phyloP scores from a whole-genome alignment of 176 grass and related monocot species.

The Raddia distichophylla region DNA sequence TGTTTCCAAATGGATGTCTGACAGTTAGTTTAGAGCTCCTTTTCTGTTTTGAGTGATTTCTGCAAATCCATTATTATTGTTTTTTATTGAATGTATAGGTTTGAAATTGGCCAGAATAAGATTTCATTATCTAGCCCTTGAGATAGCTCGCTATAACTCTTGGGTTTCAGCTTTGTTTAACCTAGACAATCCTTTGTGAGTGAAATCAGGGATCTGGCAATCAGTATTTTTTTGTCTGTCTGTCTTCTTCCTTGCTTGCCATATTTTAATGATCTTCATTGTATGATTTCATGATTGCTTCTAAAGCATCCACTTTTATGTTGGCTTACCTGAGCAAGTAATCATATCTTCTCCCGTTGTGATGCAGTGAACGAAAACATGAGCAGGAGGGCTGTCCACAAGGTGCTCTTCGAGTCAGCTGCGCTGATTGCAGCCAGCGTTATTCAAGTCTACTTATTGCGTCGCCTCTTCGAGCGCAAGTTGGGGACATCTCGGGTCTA shows the following conservation, averaged over 20 bases:
- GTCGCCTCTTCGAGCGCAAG: constrained; percentile 94
- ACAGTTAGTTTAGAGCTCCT: not conserved
- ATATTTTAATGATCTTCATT: not conserved
- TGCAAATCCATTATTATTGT: not conserved
- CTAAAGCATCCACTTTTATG: not conserved
- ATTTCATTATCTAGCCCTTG: not conserved
- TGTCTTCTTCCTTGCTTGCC: not conserved
- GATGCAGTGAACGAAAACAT: constrained; percentile 88
- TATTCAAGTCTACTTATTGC: constrained; percentile 81
- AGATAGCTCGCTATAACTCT: not conserved
- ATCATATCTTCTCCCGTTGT: not conserved
- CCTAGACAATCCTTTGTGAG: not conserved
- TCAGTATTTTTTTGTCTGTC: not conserved
- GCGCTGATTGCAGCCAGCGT: constrained; percentile 74
- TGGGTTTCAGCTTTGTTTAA: not conserved
- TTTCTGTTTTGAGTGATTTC: not conserved
- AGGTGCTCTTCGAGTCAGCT: constrained; percentile 76
- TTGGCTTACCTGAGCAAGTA: not conserved
- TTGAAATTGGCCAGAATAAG: not conserved
- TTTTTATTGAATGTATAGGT: not conserved
- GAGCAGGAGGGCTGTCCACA: constrained; percentile 86
- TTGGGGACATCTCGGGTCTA: constrained; percentile 80
- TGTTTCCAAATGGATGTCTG: not conserved
- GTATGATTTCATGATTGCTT: not conserved
- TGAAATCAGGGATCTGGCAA: not conserved